These are phyloP conservation scores for Colletotrichum limetticola DNA, from an alignment of 2,329 filamentous ascomycete species.

Conservation along the genomic window DNA sequence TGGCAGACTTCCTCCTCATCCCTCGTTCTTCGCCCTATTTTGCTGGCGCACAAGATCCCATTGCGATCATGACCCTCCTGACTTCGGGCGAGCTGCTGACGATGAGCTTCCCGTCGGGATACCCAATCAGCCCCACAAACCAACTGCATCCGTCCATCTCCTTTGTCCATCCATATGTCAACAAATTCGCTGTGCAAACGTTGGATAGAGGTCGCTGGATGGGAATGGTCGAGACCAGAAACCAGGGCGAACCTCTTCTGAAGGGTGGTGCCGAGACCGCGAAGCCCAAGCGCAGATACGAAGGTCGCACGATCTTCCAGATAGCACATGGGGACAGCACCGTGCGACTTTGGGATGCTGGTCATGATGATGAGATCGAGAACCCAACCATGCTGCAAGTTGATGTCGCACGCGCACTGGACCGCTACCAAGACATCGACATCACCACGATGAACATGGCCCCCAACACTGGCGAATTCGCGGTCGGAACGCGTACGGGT, in stretches of 20 bases:
- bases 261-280: slow-evolving; percentile 81
- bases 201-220: slow-evolving; percentile 87
- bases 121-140: slow-evolving; percentile 91
- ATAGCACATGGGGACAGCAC: slow-evolving; percentile 92
- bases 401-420: slow-evolving; percentile 85
- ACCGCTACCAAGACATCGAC: slow-evolving; percentile 80
- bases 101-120: slow-evolving; percentile 90
- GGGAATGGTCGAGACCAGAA: slow-evolving; percentile 85
- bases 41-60: slow-evolving; percentile 87
- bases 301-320: slow-evolving; percentile 85
- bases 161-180: slow-evolving; percentile 91
- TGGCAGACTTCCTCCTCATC: slow-evolving; percentile 84
- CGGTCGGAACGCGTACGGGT: slow-evolving; percentile 82
- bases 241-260: slow-evolving; percentile 80
- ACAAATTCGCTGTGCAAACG: slow-evolving; percentile 75
- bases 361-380: slow-evolving; percentile 92
- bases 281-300: slow-evolving; percentile 79
- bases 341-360: slow-evolving; percentile 91
- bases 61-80: slow-evolving; percentile 82
- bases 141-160: slow-evolving; percentile 89
- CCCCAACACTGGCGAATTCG: slow-evolving; percentile 84
- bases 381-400: slow-evolving; percentile 85
- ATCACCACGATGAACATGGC: slow-evolving; percentile 85
- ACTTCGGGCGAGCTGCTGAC: slow-evolving; percentile 91
- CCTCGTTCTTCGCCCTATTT: slow-evolving; percentile 88